phyloP scores from a whole-genome alignment of 768 basidiomycete genomes.

The Tricholoma sp. region DNA sequence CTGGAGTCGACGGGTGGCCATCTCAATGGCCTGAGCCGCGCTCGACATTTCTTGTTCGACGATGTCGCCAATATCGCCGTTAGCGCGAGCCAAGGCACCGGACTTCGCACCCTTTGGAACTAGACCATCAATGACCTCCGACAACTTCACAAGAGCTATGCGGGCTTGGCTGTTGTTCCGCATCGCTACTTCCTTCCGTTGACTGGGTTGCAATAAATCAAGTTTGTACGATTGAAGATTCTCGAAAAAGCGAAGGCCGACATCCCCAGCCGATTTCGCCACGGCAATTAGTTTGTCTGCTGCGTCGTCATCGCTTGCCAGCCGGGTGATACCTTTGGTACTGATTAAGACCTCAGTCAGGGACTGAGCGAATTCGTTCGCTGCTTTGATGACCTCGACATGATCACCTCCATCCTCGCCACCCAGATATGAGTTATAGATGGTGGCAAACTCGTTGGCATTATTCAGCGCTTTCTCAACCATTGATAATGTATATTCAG shows the following conservation, averaged over 20 bases:
- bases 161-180: constrained; percentile 86
- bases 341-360: constrained; percentile 89
- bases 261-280: constrained; percentile 84
- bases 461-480: constrained; percentile 95
- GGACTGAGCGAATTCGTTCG: constrained; percentile 94
- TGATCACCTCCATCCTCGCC: constrained; percentile 89
- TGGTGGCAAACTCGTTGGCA: constrained; percentile 92
- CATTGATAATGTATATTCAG: constrained; percentile 97
- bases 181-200: constrained; percentile 83
- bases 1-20: constrained; percentile 85
- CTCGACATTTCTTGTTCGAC: constrained; percentile 96
- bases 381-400: constrained; percentile 96
- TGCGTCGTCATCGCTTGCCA: constrained; percentile 87
- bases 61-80: constrained; percentile 92
- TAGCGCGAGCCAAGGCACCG: constrained; percentile 65
- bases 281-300: constrained; percentile 84
- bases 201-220: constrained; percentile 66
- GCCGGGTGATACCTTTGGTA: constrained; percentile 92
- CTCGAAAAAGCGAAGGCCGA: constrained; percentile 88
- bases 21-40: constrained; percentile 90
- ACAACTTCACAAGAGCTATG: constrained; percentile 76
- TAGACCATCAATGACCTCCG: constrained; percentile 81
- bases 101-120: constrained; percentile 80
- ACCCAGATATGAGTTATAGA: constrained; percentile 87
- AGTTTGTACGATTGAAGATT: constrained; percentile 96